phyloP scores from a whole-genome alignment of 2,329 filamentous ascomycete species.

The Fusarium sp. region DNA sequence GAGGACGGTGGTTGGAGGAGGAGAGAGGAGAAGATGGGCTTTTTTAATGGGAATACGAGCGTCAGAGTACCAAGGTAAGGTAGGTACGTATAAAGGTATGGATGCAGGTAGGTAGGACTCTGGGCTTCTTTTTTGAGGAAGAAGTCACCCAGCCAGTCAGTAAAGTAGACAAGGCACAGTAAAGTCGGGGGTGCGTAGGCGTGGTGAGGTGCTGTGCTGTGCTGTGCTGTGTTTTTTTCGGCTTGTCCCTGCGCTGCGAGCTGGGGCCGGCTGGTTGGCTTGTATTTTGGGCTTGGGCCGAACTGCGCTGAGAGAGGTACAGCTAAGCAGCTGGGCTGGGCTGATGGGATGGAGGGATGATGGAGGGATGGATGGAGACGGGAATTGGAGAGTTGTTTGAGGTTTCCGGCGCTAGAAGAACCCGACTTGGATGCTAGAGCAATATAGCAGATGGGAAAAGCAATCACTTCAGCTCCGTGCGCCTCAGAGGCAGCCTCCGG shows the following conservation, averaged over 20 bases:
- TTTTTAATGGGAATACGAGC: constrained; percentile 45
- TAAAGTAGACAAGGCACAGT: background rate
- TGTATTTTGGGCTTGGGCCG: constrained; percentile 3
- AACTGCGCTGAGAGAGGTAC: background rate
- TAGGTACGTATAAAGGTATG: background rate
- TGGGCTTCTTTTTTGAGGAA: constrained; percentile 11
- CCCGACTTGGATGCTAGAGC: background rate
- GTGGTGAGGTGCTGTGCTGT: constrained; percentile 11
- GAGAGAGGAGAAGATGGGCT: constrained; percentile 24
- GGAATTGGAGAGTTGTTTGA: background rate
- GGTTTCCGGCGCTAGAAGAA: background rate
- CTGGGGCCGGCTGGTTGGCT: constrained; percentile 32
- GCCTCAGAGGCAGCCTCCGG: constrained; percentile 27
- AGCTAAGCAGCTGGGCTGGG: background rate
- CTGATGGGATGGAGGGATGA: background rate
- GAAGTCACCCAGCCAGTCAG: constrained; percentile 3
- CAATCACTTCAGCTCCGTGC: background rate
- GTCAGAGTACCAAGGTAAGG: constrained; percentile 13
- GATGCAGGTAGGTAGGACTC: constrained; percentile 17
- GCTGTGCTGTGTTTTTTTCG: constrained; percentile 13
- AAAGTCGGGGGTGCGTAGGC: background rate
- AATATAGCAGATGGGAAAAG: background rate
- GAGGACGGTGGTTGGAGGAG: constrained; percentile 36
- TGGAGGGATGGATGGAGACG: background rate
- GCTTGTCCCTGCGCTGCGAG: constrained; percentile 7